Base-by-base conservation (phyloP, 129 eudicot species). In the Rutidosis leptorrhynchoides region DNA sequence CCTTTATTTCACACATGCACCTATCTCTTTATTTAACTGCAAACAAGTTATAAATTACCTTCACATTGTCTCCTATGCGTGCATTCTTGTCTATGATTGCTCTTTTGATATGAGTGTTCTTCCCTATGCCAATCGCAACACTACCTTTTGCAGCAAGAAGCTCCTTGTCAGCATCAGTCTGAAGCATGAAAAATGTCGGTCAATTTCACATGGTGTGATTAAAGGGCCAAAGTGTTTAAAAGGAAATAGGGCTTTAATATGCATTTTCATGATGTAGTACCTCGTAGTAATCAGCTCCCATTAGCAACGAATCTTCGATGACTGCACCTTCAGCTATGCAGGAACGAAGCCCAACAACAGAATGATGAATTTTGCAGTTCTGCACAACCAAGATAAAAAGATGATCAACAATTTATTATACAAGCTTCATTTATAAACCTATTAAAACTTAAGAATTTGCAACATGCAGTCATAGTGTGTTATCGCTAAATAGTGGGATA, bases 271-370 rank as follows among this genome's bases (percentile, higher is more conserved):
- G 68, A 42, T 22, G 11, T 40, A 51, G 58, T 79, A 92, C 98
- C 96, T 92, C 98, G 9, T 92, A 92, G 72, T 92, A 92, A 83
- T 92, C 98, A 62, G 98, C 98, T 57, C 96, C 98, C 96, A 92
- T 92, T 79, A 92, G 76, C 69, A 92, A 74, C 0, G 95, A 59
- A 72, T 92, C 98, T 76, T 92, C 98, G 22, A 92, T 92, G 32
- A 92, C 63, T 33, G 98, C 95, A 52, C 98, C 98, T 69, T 85
- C 96, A 19, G 98, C 87, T 60, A 92, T 92, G 85, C 95, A 88
- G 52, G 96, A 92, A 62, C 98, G 84, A 56, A 92, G 96, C 14
- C 98, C 98, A 26, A 92, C 90, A 73, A 92, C 98, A 40, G 96
- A 92, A 74, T 92, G 98, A 76, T 87, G 90, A 81, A 92, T 92